Base-by-base conservation (phyloP, 306 rosid genomes). In the Canavalia gladiata region DNA sequence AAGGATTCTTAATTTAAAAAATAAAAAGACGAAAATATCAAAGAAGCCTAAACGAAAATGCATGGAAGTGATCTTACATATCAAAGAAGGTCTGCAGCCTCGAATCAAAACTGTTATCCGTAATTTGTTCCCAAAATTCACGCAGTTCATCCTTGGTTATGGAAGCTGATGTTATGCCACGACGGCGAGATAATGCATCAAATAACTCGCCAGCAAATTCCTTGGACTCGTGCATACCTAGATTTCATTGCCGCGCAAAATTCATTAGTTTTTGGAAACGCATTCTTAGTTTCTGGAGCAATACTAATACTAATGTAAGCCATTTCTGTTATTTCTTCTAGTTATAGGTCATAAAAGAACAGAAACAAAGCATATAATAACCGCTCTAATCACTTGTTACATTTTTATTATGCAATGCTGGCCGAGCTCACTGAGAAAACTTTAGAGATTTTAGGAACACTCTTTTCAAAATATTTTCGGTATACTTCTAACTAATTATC, bases 41-140 rank as follows among this genome's bases (percentile, higher is more conserved):
- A 42, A 2, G 12, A 50, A 50, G 2, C 0, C 1, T 28, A 65
- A 55, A 3, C 0, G 0, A 56, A 67, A 59, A 29, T 0, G 9
- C 49, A 41, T 31, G 4, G 2, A 12, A 28, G 34, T 70, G 33
- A 47, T n/a, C 94, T 80, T 82, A 94, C 99, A 95, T 95, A 76
- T 93, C 97, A 80, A 95, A 95, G 88, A 95, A 95, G 13, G 97
- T 95, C 76, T 93, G 99, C 0, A 95, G 90, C 82, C 95, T 91
- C 4, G 99, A 88, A 74, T 95, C 97, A 72, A 95, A 95, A 81
- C 97, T 93, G 63, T 86, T 87, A 70, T 95, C 97, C 0, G 92
- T 73, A 67, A 95, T 92, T 49, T 95, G 97, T 41, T 93, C 99
- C 99, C 97, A 95, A 34, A 92, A 95, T 78, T 84, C 94, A 1